Base-by-base conservation (phyloP, 2,329 filamentous ascomycete species). In the Pyrenophora graminea region DNA sequence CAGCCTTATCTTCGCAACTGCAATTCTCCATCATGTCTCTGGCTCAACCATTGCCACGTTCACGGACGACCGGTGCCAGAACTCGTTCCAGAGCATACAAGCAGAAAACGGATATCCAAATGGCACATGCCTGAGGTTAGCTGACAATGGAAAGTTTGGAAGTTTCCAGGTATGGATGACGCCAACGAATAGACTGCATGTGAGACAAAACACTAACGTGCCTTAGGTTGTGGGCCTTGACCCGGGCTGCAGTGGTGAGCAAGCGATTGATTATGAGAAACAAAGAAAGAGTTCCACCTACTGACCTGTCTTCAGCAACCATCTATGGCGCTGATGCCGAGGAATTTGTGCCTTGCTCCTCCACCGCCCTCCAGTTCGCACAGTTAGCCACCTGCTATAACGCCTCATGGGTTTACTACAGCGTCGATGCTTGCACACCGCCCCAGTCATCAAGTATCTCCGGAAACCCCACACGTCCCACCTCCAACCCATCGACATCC, bases 391-490 rank as follows among this genome's bases (percentile, higher is more conserved):
- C 32, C 5, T 49, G 46, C 19, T 43, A 49, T 23, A 49, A 49
- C 15, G 21, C 46, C n/a, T 49, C 46, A 25, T 49, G 40, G 18
- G 46, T 49, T 9, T 49, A 49, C 8, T 49, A 49, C 39, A 49
- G 46, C 39, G 10, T 49, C 33, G 46, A 49, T 15, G 5, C 17
- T 10, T 49, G 46, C 42, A 38, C 33, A 12, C 46, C 46, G n/a
- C 46, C 46, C 21, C 17, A 36, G 8, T n/a, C 36, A 13, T 19
- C 27, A 21, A 13, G 15, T 21, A 25, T 25, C 31, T 18, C 32
- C 32, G 18, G 34, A 32, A n/a, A 23, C 42, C 19, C 36, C 42
- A 12, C 27, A 13, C 27, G 27, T 30, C 7, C 27, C 27, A 30
- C 27, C 8, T 17, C 41, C 42, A 10, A 32, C 27, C 38, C 43